A percentile compares a stretch with the other conserved stretches of the same genome.
Evolutionary conservation across 2,329 filamentous ascomycete genomes (phyloP).

Genomic region (Alternaria brassicicola): DNA sequence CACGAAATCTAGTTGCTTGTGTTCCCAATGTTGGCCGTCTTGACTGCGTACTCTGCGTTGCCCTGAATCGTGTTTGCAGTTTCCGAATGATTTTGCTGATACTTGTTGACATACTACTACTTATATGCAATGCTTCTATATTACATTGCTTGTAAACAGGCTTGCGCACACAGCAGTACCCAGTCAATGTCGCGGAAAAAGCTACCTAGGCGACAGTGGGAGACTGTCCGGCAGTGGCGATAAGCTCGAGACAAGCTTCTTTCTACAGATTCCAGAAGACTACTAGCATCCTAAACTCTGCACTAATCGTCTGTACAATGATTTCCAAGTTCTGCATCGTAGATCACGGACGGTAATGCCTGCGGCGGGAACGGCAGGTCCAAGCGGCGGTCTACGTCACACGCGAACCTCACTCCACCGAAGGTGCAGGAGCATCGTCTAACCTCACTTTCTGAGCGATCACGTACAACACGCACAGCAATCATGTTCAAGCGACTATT

Average conservation of each 20-base stretch:
- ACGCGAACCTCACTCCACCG: conserved; percentile 27
- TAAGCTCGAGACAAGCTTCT: background rate
- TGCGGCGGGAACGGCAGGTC: conserved; percentile 12
- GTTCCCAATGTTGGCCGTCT: conserved; percentile 19
- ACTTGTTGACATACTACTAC: too few species aligned
- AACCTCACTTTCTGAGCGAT: conserved; percentile 19
- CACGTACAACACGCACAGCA: conserved; percentile 1
- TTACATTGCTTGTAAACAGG: too few species aligned
- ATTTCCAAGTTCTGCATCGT: background rate
- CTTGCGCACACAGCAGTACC: too few species aligned
- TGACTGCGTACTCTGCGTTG: background rate
- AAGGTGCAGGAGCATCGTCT: conserved; percentile 22
- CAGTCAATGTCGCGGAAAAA: too few species aligned
- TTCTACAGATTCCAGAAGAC: background rate
- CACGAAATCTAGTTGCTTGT: conserved; percentile 39
- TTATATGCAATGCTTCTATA: background rate
- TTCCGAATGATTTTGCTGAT: background rate
- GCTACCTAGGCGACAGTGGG: background rate
- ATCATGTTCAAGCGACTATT: conserved; percentile 56
- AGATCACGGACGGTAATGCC: conserved; percentile 4
- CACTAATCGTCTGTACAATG: background rate
- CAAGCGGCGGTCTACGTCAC: conserved; percentile 37
- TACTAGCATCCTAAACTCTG: background rate
- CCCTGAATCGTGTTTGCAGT: background rate
- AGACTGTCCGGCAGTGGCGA: background rate